These are phyloP conservation scores for Phalaenopsis aphrodite DNA, from an alignment of 106 monocot genomes.

Conservation along the genomic window DNA sequence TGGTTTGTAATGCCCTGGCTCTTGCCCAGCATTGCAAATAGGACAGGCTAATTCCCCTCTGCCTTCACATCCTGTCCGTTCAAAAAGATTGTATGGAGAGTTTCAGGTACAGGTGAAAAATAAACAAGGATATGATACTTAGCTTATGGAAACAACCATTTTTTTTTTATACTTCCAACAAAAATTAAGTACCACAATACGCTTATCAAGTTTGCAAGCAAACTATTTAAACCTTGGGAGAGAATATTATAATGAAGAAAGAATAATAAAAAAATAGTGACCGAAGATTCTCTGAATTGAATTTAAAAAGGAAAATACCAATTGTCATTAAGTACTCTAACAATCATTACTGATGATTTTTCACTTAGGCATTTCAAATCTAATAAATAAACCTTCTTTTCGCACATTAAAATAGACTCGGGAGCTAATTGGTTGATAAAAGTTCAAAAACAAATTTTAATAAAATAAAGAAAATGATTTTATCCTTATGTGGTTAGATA, in stretches of 20 bases:
- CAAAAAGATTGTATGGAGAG: not conserved
- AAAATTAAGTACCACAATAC: not conserved
- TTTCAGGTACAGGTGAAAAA: not conserved
- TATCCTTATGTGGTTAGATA: no score
- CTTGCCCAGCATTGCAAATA: conserved; percentile 57
- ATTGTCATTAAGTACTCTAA: no score
- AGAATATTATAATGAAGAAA: not conserved
- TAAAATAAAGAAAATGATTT: no score
- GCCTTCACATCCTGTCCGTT: conserved; percentile 49
- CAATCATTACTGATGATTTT: no score
- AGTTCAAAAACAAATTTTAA: no score
- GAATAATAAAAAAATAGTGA: not conserved
- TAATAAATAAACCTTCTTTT: no score
- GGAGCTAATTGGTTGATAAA: no score
- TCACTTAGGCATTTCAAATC: no score
- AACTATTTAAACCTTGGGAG: not conserved
- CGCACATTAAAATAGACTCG: no score
- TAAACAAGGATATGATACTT: not conserved
- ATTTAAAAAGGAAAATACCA: not conserved
- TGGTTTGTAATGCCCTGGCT: conserved; percentile 54
- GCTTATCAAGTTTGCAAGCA: not conserved
- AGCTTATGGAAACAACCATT: not conserved
- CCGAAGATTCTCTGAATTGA: not conserved
- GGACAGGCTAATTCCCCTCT: conserved; percentile 61
- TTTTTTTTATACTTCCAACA: not conserved